phyloP scores from a whole-genome alignment of 73 alveolate species.

The Blepharisma stoltei region DNA sequence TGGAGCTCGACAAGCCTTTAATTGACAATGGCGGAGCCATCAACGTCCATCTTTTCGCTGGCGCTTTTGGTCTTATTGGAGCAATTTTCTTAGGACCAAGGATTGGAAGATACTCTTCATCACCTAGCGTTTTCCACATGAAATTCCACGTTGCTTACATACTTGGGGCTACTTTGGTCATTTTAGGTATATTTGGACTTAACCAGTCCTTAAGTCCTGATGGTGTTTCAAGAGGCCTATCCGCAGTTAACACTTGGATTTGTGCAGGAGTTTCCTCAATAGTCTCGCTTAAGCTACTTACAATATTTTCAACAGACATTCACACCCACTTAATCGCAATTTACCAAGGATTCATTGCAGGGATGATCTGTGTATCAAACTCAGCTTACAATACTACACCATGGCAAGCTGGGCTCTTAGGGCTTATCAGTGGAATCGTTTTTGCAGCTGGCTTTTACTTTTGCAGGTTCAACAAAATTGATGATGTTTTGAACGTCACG shows the following conservation, averaged over 20 bases:
- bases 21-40: constrained; percentile 1
- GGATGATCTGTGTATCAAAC: not conserved
- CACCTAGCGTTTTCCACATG: not conserved
- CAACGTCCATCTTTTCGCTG: not conserved
- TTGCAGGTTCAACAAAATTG: not conserved
- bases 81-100: constrained; percentile 11
- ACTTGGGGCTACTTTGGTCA: not conserved
- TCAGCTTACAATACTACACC: constrained; percentile 3
- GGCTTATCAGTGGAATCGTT: constrained; percentile 1
- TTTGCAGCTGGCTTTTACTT: not conserved
- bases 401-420: not conserved
- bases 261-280: constrained; percentile 13
- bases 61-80: constrained; percentile 20
- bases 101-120: not conserved
- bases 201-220: not conserved
- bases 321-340: not conserved
- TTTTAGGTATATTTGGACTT: not conserved
- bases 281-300: not conserved
- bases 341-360: not conserved
- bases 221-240: not conserved
- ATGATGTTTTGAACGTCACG: not conserved
- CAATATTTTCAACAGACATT: not conserved
- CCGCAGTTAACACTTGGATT: not conserved
- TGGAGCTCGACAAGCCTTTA: not conserved
- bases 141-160: not conserved